Evolutionary conservation across 768 basidiomycete genomes (phyloP), one percentile per base, ranked within the genome.

Genomic region (Leucosporidium scottii): DNA sequence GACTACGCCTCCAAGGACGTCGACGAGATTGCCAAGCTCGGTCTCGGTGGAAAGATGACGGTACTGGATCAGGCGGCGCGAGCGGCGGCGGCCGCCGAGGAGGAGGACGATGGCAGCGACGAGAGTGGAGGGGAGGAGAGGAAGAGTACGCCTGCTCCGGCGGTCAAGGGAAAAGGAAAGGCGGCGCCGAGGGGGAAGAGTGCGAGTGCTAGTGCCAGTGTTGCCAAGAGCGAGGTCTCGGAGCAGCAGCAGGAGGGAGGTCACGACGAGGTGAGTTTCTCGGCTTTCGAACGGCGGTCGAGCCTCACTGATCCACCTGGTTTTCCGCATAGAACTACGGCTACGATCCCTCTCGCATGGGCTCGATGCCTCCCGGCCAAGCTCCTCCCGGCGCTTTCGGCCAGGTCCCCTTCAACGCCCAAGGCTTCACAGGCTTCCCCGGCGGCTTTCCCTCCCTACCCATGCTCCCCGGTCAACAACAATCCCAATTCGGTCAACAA

Each of bases 1-100:
- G 71, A 72, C 48, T 72, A 72, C 60, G 44, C 48, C 7, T 65
- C 61, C 50, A 65, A 67, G 49, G 65, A 69, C 44, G 31, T 68
- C 31, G 62, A 34, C 31, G 62, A 59, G 3, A 54, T 62, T 31
- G 55, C 51, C 20, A 65, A 59, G 64, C 58, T 36, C 53, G 65
- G 61, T 0, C 30, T 44, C n/a, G 69, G 62, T 31, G 61, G 69
- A 23, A 70, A 62, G 61, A 71, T 68, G 64, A 65, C 61, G 53
- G 63, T 48, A n/a, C 49, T 66, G n/a, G 51, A n/a, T 6, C 8
- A 57, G 31, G 62, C 23, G 27, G 31, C 20, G 17, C 36, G 30
- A 20, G 54, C 55, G 10, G 69, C 64, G 27, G 64, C 67, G 39
- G 70, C 65, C 48, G 65, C 36, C 21, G 61, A 56, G 2, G 67